Evolutionary conservation across 208 protist genomes (phyloP), one percentile per base, ranked within the genome.

Genomic region (Acanthamoeba healyi): DNA sequence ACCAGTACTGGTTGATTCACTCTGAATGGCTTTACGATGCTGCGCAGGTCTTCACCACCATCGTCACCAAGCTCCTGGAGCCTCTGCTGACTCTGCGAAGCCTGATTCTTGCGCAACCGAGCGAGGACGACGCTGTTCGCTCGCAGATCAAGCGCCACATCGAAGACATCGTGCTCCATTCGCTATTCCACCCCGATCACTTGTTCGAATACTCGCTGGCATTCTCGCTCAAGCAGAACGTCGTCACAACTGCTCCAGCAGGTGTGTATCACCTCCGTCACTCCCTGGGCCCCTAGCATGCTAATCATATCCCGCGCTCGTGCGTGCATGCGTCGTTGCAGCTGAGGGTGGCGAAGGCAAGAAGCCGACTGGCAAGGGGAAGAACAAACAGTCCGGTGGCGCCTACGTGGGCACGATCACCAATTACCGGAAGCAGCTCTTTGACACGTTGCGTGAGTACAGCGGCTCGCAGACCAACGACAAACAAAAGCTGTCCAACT

Each of bases 371-470:
- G 61, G 61, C 4, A 7, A 54, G 0, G 56, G 56, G 19, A 91
- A 91, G 40, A 46, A 36, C 32, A 61, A 58, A 15, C 79, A 87
- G 54, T 29, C 29, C 3, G 61, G 26, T 38, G 74, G 42, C 44
- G 38, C 54, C n/a, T 91, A 91, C 70, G 51, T 44, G 26, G 84
- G 84, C 26, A 36, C 38, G 17, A 91, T 91, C 51, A 65, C 34
- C 56, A 91, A 91, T 32, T 91, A 91, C n/a, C 84, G 61, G 38
- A 91, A 91, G 54, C 84, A 74, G 38, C 84, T 91, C 24, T 91
- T 91, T n/a, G 84, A 91, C n/a, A 70, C 36, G 38, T 54, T 91
- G 4, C 51, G 84, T 10, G 84, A 65, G 34, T 91, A 91, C 34
- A 46, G 24, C 44, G n/a, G 44, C 12, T n/a, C n/a, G n/a, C 17